Evolutionary conservation across 164 flowering plant species (phyloP).

Genomic region (Piper betle): DNA sequence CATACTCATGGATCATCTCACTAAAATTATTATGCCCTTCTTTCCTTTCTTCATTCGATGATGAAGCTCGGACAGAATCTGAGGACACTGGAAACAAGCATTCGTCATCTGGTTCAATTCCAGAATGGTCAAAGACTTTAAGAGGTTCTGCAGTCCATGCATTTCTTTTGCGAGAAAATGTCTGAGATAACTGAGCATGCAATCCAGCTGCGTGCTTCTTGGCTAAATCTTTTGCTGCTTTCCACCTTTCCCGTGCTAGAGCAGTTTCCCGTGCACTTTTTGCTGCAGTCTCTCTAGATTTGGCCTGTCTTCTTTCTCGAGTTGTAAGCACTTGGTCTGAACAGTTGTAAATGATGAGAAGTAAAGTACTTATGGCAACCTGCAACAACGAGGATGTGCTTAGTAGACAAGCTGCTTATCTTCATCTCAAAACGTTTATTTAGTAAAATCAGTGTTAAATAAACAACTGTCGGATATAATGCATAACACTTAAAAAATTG

Average conservation of each 20-base stretch:
- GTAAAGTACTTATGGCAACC: conserved; percentile 60
- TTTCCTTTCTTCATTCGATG: conserved; percentile 43
- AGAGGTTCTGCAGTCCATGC: conserved; percentile 14
- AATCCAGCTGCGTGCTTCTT: conserved; percentile 63
- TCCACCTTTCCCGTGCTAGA: conserved; percentile 92
- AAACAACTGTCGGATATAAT: neutral
- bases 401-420: neutral
- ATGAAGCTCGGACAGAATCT: conserved; percentile 8
- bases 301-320: conserved; percentile 67
- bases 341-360: conserved; percentile 75
- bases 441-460: neutral
- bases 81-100: conserved; percentile 14
- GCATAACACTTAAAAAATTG: no score
- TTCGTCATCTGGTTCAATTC: conserved; percentile 41
- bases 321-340: conserved; percentile 90
- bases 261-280: conserved; percentile 85
- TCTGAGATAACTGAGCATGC: conserved; percentile 62
- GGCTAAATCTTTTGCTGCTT: conserved; percentile 70
- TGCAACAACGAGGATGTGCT: conserved; percentile 8
- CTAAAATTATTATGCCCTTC: conserved; percentile 39
- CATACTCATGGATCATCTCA: conserved; percentile 55
- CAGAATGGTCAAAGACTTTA: conserved; percentile 24
- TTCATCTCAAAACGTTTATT: neutral
- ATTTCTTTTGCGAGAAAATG: conserved; percentile 69
- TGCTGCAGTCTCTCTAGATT: conserved; percentile 84